A percentile compares a stretch with the other conserved stretches of the same genome.
Conservation (phyloP, 2,329 filamentous ascomycete species). For the Calonectria hawksworthii region DNA sequence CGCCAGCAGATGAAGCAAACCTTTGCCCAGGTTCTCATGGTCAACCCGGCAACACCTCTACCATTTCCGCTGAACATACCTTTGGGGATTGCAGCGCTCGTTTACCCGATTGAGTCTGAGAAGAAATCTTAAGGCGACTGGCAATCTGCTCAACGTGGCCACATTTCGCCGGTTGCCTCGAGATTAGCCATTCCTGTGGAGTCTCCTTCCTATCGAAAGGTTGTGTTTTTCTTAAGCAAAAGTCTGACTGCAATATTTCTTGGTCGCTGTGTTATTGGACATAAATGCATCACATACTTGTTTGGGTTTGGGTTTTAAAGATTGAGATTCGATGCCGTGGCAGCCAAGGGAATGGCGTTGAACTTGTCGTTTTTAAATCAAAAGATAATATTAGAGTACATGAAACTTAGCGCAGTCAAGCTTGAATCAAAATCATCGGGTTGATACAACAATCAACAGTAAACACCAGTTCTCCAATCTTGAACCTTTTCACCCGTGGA, state of each 20-base stretch:
- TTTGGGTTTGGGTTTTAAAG: not conserved
- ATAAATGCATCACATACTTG: not conserved
- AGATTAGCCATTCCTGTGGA: not conserved
- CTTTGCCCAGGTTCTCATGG: conserved; percentile 32
- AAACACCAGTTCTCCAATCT: not conserved
- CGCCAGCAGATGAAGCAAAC: conserved; percentile 37
- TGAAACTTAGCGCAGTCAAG: not conserved
- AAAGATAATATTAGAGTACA: not conserved
- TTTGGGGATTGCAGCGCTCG: conserved; percentile 25
- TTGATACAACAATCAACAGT: conserved; percentile 7
- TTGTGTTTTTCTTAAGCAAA: not conserved
- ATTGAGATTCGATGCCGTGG: not conserved
- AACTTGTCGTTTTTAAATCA: not conserved
- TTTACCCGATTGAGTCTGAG: conserved; percentile 15
- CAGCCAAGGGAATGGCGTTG: not conserved
- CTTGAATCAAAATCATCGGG: not conserved
- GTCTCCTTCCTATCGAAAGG: not conserved
- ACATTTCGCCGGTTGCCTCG: not conserved
- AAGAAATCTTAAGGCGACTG: not conserved
- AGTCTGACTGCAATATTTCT: not conserved
- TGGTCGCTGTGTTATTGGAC: not conserved
- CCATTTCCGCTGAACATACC: conserved; percentile 30
- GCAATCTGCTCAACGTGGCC: not conserved
- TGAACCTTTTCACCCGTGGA: not conserved
- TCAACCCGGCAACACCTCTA: conserved; percentile 28